phyloP scores from a whole-genome alignment of 108 stramenopile genomes.

The Cyclostephanos invisitatus region DNA sequence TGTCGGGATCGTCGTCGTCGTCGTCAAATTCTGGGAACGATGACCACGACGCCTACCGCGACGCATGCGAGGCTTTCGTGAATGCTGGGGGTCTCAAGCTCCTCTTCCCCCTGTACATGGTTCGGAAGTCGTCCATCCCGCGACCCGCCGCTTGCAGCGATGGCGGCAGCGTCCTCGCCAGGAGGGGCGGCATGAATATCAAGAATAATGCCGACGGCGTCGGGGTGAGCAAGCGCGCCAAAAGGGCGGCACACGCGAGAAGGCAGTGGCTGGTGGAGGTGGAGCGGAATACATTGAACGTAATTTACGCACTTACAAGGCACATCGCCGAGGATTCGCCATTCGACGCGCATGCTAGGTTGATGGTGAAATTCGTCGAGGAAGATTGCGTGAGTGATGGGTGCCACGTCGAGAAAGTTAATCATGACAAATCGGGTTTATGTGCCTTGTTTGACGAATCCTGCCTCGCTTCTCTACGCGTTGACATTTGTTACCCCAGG shows the following conservation, averaged over 20 bases:
- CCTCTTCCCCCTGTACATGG: conserved; percentile 74
- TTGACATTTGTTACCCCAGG: conserved; percentile 11
- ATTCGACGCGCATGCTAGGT: conserved; percentile 63
- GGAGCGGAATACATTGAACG: conserved; percentile 57
- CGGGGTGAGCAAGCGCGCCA: conserved; percentile 52
- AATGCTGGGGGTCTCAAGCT: conserved; percentile 68
- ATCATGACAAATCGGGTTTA: not conserved
- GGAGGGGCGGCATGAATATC: conserved; percentile 10
- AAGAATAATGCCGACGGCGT: conserved; percentile 4
- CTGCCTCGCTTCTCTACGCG: not conserved
- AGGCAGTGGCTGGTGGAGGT: conserved; percentile 59
- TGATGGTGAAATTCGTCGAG: conserved; percentile 76
- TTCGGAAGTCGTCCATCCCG: conserved; percentile 55
- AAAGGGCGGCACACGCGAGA: conserved; percentile 48
- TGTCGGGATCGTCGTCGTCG: conserved; percentile 34
- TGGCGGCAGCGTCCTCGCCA: conserved; percentile 43
- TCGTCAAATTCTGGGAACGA: not conserved
- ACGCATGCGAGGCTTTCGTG: conserved; percentile 67
- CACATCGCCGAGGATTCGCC: conserved; percentile 62
- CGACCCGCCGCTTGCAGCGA: conserved; percentile 57
- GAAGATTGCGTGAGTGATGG: conserved; percentile 52
- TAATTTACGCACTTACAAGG: conserved; percentile 69
- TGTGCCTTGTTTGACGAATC: not conserved
- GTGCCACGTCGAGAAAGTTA: not conserved
- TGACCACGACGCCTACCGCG: conserved; percentile 33